Evolutionary conservation across 2,329 filamentous ascomycete genomes (phyloP).

Genomic region (Paecilomyces sp.): DNA sequence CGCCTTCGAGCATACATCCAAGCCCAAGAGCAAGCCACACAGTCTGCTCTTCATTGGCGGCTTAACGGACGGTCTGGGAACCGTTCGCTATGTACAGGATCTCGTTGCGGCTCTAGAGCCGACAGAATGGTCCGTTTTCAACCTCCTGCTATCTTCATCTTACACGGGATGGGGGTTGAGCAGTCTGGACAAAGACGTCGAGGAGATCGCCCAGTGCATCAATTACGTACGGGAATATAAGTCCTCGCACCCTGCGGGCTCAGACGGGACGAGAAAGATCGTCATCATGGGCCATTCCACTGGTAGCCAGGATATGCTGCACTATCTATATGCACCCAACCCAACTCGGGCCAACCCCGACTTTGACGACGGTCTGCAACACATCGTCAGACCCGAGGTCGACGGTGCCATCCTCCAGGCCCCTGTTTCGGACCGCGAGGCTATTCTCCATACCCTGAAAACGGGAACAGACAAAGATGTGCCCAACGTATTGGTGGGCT

Average conservation of each 20-base stretch:
- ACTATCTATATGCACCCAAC: conserved; percentile 49
- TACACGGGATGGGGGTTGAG: conserved; percentile 50
- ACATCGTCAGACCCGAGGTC: conserved; percentile 45
- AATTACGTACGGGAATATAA: conserved; percentile 41
- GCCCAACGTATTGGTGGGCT: conserved; percentile 9
- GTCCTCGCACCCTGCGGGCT: conserved; percentile 4
- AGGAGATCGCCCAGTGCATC: conserved; percentile 47
- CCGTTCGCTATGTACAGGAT: conserved; percentile 46
- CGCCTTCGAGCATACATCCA: conserved; percentile 33
- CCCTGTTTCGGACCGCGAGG: conserved; percentile 70
- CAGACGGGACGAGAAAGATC: conserved; percentile 40
- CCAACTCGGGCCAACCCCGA: conserved; percentile 23
- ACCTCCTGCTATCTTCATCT: conserved; percentile 45
- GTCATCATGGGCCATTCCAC: conserved; percentile 65
- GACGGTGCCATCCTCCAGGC: conserved; percentile 76
- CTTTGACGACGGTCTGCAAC: conserved; percentile 16
- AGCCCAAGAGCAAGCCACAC: conserved; percentile 28
- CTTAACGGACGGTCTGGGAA: conserved; percentile 50
- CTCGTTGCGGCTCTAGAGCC: conserved; percentile 44
- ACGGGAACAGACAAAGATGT: conserved; percentile 7
- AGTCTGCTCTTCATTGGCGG: conserved; percentile 55
- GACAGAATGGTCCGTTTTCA: conserved; percentile 47
- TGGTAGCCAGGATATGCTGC: conserved; percentile 61
- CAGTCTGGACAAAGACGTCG: conserved; percentile 47
- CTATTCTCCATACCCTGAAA: conserved; percentile 33